phyloP scores from a whole-genome alignment of 2,329 filamentous ascomycete species.

The Coniochaeta sp. region DNA sequence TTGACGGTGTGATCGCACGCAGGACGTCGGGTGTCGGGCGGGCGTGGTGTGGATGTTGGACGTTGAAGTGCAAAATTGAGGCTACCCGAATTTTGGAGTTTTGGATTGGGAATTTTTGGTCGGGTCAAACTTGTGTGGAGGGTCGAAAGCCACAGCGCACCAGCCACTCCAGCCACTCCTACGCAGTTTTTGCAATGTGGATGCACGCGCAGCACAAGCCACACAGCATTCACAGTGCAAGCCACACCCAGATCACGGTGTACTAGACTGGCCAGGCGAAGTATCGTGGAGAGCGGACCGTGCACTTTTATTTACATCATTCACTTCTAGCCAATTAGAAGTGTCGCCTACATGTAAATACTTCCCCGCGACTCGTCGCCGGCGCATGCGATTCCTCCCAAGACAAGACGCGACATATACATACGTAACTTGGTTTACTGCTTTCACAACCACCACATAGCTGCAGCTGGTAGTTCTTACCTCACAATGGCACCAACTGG shows the following conservation, averaged over 20 bases:
- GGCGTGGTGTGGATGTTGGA: slow-evolving; percentile 14
- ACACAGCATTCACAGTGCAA: no score
- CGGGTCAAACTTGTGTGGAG: slow-evolving; percentile 2
- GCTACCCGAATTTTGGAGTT: slow-evolving; percentile 17
- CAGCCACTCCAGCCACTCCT: slow-evolving; percentile 1
- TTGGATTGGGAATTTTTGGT: slow-evolving; percentile 15
- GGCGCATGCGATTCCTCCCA: background rate
- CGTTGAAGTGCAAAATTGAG: slow-evolving; percentile 15
- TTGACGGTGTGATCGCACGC: slow-evolving; percentile 44
- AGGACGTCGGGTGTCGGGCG: slow-evolving; percentile 21
- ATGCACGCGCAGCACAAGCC: background rate
- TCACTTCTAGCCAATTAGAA: background rate
- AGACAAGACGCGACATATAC: background rate
- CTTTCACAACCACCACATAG: background rate
- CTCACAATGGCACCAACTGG: background rate
- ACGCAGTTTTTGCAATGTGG: background rate
- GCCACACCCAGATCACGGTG: no score
- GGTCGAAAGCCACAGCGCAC: slow-evolving; percentile 1
- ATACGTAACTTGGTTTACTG: background rate
- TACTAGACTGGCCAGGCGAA: no score
- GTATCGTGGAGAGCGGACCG: background rate
- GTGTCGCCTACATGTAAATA: background rate
- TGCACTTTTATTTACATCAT: slow-evolving; percentile 2
- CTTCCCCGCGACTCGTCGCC: background rate
- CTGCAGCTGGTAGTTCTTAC: background rate